Evolutionary conservation across 208 protist species (phyloP), one percentile per base, ranked within the genome.

Genomic region (Phytomonas serpens): DNA sequence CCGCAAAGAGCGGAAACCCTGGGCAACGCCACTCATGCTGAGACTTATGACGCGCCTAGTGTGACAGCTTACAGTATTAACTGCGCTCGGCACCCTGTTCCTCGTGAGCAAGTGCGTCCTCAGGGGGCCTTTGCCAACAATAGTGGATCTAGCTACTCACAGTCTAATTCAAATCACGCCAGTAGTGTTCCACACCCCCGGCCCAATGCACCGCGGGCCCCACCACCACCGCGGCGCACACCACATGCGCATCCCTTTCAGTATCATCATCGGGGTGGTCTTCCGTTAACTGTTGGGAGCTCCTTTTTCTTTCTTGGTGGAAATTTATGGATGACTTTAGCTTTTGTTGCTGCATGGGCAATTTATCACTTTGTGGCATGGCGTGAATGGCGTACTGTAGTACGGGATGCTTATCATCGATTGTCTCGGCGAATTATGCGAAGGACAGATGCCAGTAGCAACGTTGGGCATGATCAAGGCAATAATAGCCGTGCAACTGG

Each of bases 261-360:
- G 33, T 52, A 74, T 67, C 63, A 73, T 67, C 71, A 68, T 30
- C 70, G 36, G 38, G 72, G 71, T 47, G 74, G 73, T 64, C 69
- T 86, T 68, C 75, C 80, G 29, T 69, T 88, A 14, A 76, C 77
- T 30, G 68, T 86, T 73, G 80, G 83, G 47, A 74, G 80, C 63
- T 73, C 71, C 63, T 78, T 89, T 52, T 82, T 89, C 42, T 81
- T 89, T 37, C 81, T 81, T 61, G 76, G 77, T 34, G 79, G 80
- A 36, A 77, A 75, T 9, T 68, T 73, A 3, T 70, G 61, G 67
- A 78, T 87, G 72, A 63, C 67, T n/a, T 36, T 87, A 27, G 67
- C 29, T 10, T 61, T 51, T 68, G 19, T 23, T 67, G 11, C n/a
- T 7, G 23, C 19, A 51, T 67, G 63, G 34, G 63, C 4, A 19